Evolutionary conservation across 345 rosid species (phyloP).

Genomic region (Passiflora organensis): DNA sequence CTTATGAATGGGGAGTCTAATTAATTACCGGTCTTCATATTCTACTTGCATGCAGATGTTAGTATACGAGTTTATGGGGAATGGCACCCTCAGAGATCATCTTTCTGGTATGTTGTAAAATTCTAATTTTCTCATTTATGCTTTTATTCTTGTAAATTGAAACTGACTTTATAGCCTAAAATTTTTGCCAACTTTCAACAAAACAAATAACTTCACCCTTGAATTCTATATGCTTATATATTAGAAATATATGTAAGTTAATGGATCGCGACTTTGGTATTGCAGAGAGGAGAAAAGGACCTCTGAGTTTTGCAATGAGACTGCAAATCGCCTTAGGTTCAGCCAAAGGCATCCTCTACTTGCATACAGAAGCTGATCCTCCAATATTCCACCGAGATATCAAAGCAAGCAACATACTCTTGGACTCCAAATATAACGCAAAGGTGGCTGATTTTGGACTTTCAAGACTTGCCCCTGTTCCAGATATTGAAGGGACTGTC

Average conservation of each 20-base stretch:
- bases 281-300: conserved; percentile 50
- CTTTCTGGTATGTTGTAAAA: conserved; percentile 56
- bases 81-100: conserved; percentile 85
- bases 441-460: conserved; percentile 98
- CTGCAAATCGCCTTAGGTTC: conserved; percentile 68
- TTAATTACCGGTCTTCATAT: conserved; percentile 1
- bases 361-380: conserved; percentile 92
- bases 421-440: conserved; percentile 67
- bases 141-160: conserved; percentile 3
- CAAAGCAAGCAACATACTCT: conserved; percentile 83
- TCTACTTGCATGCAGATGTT: conserved; percentile 56
- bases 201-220: too few relatives aligned
- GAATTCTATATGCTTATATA: neutral
- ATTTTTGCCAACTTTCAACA: too few relatives aligned
- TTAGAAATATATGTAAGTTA: neutral
- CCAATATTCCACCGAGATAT: conserved; percentile 93
- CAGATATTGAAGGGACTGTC: conserved; percentile 56
- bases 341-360: conserved; percentile 77
- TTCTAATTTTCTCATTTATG: conserved; percentile 7
- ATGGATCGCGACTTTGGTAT: conserved; percentile 11
- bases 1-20: conserved; percentile 6
- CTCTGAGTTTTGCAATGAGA: conserved; percentile 61
- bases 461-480: conserved; percentile 83
- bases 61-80: conserved; percentile 83
- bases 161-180: too few relatives aligned